Conservation (phyloP, 2,329 filamentous ascomycete genomes). For the Botrytis tulipae region DNA sequence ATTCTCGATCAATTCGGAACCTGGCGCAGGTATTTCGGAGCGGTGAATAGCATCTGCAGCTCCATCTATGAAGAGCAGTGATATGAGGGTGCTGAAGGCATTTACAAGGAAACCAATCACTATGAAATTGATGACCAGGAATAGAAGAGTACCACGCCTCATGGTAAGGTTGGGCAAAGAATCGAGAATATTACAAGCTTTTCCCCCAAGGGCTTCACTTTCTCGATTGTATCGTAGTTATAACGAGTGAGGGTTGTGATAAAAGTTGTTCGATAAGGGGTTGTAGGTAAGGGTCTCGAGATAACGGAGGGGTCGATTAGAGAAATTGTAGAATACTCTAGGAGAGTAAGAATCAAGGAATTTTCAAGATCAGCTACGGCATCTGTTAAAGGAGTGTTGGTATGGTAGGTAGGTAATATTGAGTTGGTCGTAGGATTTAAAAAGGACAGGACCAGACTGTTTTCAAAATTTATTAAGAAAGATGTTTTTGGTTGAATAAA, state of each 20-base stretch:
- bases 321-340: not conserved
- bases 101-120: constrained; percentile 64
- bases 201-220: not conserved
- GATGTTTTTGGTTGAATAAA: not conserved
- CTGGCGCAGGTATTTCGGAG: constrained; percentile 63
- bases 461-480: not conserved
- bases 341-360: not conserved
- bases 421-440: not conserved
- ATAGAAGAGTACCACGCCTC: constrained; percentile 39
- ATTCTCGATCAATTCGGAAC: constrained; percentile 57
- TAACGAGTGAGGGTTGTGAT: not conserved
- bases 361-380: not conserved
- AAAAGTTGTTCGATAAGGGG: not conserved
- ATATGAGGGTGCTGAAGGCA: constrained; percentile 68
- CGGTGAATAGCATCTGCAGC: constrained; percentile 64
- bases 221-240: not conserved
- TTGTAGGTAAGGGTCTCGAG: not conserved
- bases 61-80: constrained; percentile 67
- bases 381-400: not conserved
- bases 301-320: constrained; percentile 10
- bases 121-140: constrained; percentile 56
- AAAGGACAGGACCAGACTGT: not conserved
- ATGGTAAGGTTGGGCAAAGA: constrained; percentile 26
- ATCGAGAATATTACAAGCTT: not conserved
- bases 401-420: not conserved